Base-by-base conservation (phyloP, 179 eudicot species). In the Beta macrorhiza region DNA sequence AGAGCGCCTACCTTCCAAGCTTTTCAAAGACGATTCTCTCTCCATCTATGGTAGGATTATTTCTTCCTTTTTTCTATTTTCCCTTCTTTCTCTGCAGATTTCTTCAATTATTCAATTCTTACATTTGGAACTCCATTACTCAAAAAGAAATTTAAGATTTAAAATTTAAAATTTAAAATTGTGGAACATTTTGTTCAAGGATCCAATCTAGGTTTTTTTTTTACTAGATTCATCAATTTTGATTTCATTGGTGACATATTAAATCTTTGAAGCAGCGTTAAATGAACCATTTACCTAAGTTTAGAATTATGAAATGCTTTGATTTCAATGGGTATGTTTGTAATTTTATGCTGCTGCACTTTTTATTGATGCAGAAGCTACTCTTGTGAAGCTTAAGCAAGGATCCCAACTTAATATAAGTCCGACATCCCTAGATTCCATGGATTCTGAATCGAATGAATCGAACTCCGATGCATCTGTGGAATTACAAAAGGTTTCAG, bases 341-440 rank as follows among this genome's bases (percentile, higher is more conserved):
- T 52, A 1, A 51, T 5, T 22, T 72, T 72, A 16, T 47, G 58
- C 55, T 68, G 73, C 73, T 37, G 42, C 2, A 9, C 25, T 0
- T 69, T 5, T 56, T 29, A 5, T 74, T 74, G 65, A 52, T 88
- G 86, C 76, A 93, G 95, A 91, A 81, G 82, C 91, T 16, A 93
- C 97, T n/a, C 86, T 93, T 16, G 73, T 83, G 91, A 93, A 90
- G 91, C 92, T 93, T 53, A 90, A 87, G 81, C 87, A 89, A 80
- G 97, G 97, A 8, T 88, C 93, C 67, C 89, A 64, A 44, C 90
- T 83, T 13, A 74, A n/a, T 22, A 62, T 73, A 44, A 75, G 71
- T 45, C 80, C 69, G 15, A 51, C 14, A n/a, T 70, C 72, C 4
- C 78, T 32, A 15, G 81, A 76, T 82, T 70, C 78, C 1, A 76